Evolutionary conservation across 331 rosid genomes (phyloP).

Genomic region (Acacia concinna): DNA sequence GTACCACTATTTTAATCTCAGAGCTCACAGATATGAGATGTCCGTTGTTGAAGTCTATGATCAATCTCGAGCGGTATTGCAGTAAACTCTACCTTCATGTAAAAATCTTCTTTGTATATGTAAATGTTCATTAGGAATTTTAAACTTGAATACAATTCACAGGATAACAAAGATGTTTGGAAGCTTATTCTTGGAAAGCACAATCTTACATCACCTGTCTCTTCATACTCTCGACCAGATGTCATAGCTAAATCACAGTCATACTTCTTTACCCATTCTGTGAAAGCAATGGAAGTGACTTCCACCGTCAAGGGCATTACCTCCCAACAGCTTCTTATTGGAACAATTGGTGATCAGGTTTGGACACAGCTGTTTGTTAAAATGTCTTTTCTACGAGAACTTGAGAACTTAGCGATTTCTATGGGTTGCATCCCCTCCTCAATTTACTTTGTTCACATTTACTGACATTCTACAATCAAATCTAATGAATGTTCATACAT

Average conservation of each 20-base stretch:
- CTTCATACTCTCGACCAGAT: conserved; percentile 90
- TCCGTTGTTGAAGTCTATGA: conserved; percentile 92
- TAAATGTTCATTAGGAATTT: conserved; percentile 25
- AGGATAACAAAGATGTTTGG: conserved; percentile 95
- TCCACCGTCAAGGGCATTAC: conserved; percentile 94
- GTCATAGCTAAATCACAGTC: conserved; percentile 76
- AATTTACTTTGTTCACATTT: conserved; percentile 23
- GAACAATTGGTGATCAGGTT: conserved; percentile 94
- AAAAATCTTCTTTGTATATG: not conserved
- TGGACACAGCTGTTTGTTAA: conserved; percentile 19
- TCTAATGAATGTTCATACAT: conserved; percentile 13
- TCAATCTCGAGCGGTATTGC: conserved; percentile 92
- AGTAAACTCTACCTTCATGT: conserved; percentile 32
- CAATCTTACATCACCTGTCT: conserved; percentile 87
- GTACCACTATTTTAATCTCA: conserved; percentile 96
- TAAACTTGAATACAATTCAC: conserved; percentile 35
- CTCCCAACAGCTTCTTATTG: conserved; percentile 93
- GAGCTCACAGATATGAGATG: conserved; percentile 98
- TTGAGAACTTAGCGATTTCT: not conserved
- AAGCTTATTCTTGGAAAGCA: conserved; percentile 94
- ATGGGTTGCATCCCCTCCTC: not conserved
- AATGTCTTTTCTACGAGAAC: conserved; percentile 22
- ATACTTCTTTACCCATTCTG: conserved; percentile 88
- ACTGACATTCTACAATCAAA: conserved; percentile 11
- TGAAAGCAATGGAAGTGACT: conserved; percentile 85